Evolutionary conservation across 768 basidiomycete species (phyloP), one percentile per base, ranked within the genome.

Genomic region (Lactarius pseudohatsudake): DNA sequence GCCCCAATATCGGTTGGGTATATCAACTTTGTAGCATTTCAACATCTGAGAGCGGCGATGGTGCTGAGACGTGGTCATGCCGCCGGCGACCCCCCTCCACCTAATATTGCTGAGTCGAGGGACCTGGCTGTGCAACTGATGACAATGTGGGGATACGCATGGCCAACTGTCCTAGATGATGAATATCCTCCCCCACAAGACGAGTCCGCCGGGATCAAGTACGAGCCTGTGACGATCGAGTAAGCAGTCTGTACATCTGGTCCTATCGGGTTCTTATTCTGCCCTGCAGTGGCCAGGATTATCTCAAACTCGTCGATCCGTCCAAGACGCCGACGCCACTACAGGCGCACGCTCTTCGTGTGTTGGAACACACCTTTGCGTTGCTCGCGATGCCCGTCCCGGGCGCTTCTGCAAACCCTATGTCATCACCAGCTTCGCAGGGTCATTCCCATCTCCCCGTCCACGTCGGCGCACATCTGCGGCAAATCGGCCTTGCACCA

Each of bases 121-220:
- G 65, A 32, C 26, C 15, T 20, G 11, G 74, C 79, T 2, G 74
- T 72, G 60, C 64, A 72, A 40, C 59, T 72, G 11, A 72, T 84
- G 43, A 72, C 77, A 40, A 71, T 63, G 11, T 69, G 73, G 61
- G 80, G 81, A 41, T 81, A 77, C 61, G 45, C 71, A 22, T 84
- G 82, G 82, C 82, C 82, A 15, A 62, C 74, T 18, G 69, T 82
- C 22, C 72, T 83, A 30, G 83, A 84, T 45, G 73, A 74, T 38
- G 73, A 72, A n/a, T 67, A 59, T 38, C 70, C 70, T 18, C 38
- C 68, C 34, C 45, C 55, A 3, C 55, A 67, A 53, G 64, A 64
- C 20, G 65, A 71, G 63, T 41, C 62, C 15, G 50, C 53, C 0
- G 70, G 68, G 26, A 57, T 71, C 36, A 69, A 70, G 56, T 71